Percentiles rank a stretch among this genome's conserved stretches.
Evolutionary conservation across 2,329 filamentous ascomycete species (phyloP).

Genomic region (Alternaria ethzedia): DNA sequence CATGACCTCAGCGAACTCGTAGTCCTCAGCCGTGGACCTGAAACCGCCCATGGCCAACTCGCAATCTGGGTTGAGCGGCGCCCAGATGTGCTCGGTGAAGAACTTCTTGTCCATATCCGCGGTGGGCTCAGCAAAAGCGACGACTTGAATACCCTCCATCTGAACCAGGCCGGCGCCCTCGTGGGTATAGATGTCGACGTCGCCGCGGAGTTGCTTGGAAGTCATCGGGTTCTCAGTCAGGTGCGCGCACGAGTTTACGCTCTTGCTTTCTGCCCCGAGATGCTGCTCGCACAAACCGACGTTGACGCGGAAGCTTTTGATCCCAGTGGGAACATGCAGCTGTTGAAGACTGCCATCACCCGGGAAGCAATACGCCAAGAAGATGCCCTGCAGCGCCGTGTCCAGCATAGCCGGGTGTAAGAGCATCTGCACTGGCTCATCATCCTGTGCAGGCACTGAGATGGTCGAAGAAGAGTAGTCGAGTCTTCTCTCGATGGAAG

Average conservation of each 20-base stretch:
- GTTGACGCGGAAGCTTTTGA: slow-evolving; percentile 30
- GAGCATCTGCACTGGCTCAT: not conserved
- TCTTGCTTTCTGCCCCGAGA: not conserved
- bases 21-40: not conserved
- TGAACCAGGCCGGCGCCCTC: not conserved
- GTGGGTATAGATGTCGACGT: not conserved
- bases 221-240: not conserved
- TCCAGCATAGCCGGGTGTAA: not conserved
- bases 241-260: not conserved
- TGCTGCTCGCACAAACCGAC: not conserved
- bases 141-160: not conserved
- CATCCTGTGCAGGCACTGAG: not conserved
- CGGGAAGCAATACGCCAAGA: not conserved
- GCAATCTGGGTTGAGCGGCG: not conserved
- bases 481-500: not conserved
- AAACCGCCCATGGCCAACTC: not conserved
- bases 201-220: not conserved
- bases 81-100: not conserved
- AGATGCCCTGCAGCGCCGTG: not conserved
- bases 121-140: not conserved
- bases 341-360: not conserved
- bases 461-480: not conserved
- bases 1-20: not conserved
- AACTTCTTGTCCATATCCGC: not conserved
- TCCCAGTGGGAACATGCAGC: slow-evolving; percentile 13